Percentiles rank a stretch among this genome's conserved stretches.
phyloP scores from a whole-genome alignment of 352 stramenopile genomes.

The Elongisporangium undulatum region DNA sequence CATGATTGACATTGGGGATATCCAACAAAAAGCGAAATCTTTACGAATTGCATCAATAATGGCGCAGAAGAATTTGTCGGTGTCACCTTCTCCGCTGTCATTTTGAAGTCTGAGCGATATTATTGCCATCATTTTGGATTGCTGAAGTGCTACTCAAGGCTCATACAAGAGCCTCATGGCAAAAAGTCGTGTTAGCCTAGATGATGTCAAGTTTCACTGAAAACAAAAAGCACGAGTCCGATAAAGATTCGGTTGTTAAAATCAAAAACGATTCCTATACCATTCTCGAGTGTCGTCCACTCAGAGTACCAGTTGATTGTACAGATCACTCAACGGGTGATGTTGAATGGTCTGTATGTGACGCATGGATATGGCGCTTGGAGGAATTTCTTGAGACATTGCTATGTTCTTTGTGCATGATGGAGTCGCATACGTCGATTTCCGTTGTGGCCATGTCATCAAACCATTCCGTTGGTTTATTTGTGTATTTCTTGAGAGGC shows the following conservation, averaged over 20 bases:
- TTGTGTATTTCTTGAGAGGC: no score
- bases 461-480: no score
- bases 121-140: slow-evolving; percentile 42
- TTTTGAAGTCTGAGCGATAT: slow-evolving; percentile 44
- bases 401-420: no score
- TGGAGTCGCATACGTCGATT: no score
- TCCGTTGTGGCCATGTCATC: no score
- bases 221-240: slow-evolving; percentile 45
- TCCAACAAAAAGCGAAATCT: slow-evolving; percentile 92
- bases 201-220: slow-evolving; percentile 68
- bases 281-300: slow-evolving; percentile 52
- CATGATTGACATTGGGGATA: slow-evolving; percentile 93
- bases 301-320: slow-evolving; percentile 54
- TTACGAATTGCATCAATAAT: slow-evolving; percentile 64
- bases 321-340: slow-evolving; percentile 70
- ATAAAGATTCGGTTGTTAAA: slow-evolving; percentile 12
- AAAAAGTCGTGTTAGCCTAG: slow-evolving; percentile 42
- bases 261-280: slow-evolving; percentile 14
- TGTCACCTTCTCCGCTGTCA: slow-evolving; percentile 62
- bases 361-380: slow-evolving; percentile 69
- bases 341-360: slow-evolving; percentile 61
- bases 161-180: slow-evolving; percentile 59
- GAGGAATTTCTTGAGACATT: no score
- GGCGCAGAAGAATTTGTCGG: slow-evolving; percentile 62
- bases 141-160: slow-evolving; percentile 44